phyloP scores from a whole-genome alignment of 371 early-diverging fungal genomes.

The Nematocida sp. region DNA sequence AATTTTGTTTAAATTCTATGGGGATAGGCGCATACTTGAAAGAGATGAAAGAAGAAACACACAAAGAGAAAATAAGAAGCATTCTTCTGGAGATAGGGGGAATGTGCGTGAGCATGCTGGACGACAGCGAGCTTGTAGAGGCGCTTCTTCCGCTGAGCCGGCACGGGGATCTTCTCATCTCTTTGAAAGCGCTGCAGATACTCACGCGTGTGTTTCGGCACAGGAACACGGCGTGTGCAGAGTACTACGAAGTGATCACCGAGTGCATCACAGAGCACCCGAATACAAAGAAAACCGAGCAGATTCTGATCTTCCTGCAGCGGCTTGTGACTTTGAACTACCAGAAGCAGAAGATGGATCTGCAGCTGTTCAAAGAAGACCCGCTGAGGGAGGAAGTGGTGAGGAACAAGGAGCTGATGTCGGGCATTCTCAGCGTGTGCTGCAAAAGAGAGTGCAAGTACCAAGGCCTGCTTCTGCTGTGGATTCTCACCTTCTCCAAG shows the following conservation, averaged over 20 bases:
- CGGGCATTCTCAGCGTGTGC: conserved; percentile 35
- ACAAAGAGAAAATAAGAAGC: conserved; percentile 21
- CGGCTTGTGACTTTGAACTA: conserved; percentile 42
- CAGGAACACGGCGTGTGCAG: conserved; percentile 33
- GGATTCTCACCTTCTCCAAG: conserved; percentile 54
- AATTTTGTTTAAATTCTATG: conserved; percentile 47
- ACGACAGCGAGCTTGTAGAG: conserved; percentile 34
- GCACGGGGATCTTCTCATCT: conserved; percentile 45
- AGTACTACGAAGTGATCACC: conserved; percentile 48
- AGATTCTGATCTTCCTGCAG: conserved; percentile 49
- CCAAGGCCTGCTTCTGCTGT: conserved; percentile 51
- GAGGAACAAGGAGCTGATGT: conserved; percentile 38
- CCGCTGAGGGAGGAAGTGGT: conserved; percentile 41
- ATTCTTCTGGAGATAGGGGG: conserved; percentile 32
- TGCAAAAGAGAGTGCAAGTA: conserved; percentile 55
- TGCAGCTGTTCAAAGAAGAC: conserved; percentile 36
- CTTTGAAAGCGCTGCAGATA: conserved; percentile 52
- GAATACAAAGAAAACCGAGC: conserved; percentile 52
- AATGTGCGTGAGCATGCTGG: not conserved
- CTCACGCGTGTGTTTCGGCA: conserved; percentile 49
- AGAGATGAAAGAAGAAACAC: conserved; percentile 19
- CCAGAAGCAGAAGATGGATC: conserved; percentile 10
- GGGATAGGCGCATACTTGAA: conserved; percentile 27
- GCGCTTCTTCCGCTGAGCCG: conserved; percentile 47
- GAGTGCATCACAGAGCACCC: conserved; percentile 45